Evolutionary conservation across 352 stramenopile species (phyloP).

Genomic region (Globisporangium camurandrum): DNA sequence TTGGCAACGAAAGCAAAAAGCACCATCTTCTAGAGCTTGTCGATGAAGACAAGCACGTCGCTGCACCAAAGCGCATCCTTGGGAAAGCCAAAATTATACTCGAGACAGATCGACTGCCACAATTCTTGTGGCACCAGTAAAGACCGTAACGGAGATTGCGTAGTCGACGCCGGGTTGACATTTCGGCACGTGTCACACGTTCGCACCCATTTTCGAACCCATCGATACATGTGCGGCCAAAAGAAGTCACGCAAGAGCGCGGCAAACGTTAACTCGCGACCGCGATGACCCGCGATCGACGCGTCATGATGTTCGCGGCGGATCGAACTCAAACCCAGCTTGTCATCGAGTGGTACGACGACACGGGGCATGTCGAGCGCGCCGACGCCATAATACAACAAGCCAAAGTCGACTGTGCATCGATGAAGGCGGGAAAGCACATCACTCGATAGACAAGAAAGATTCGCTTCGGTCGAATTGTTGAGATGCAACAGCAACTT

Average conservation of each 20-base stretch:
- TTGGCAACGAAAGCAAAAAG: neutral
- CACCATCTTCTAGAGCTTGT: neutral
- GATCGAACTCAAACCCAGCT: neutral
- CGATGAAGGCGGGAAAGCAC: neutral
- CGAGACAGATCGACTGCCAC: neutral
- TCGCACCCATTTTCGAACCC: constrained; percentile 19
- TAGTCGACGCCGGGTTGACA: constrained; percentile 9
- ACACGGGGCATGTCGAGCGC: neutral
- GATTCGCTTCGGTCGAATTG: neutral
- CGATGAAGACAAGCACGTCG: neutral
- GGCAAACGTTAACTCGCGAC: constrained; percentile 22
- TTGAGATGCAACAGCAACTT: too few species aligned
- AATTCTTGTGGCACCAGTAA: neutral
- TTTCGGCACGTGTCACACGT: constrained; percentile 19
- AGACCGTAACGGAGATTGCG: constrained; percentile 9
- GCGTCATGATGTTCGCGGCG: neutral
- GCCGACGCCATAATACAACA: neutral
- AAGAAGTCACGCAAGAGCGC: constrained; percentile 15
- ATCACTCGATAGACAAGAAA: neutral
- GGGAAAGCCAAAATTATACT: neutral
- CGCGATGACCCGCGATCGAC: constrained; percentile 12
- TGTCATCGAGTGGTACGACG: neutral
- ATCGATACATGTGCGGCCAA: constrained; percentile 23
- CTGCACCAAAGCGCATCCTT: neutral
- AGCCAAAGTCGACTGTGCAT: neutral